Percentiles rank a stretch among this genome's conserved stretches.
phyloP scores from a whole-genome alignment of 148 eudicot genomes.

The Nyssa sinensis region DNA sequence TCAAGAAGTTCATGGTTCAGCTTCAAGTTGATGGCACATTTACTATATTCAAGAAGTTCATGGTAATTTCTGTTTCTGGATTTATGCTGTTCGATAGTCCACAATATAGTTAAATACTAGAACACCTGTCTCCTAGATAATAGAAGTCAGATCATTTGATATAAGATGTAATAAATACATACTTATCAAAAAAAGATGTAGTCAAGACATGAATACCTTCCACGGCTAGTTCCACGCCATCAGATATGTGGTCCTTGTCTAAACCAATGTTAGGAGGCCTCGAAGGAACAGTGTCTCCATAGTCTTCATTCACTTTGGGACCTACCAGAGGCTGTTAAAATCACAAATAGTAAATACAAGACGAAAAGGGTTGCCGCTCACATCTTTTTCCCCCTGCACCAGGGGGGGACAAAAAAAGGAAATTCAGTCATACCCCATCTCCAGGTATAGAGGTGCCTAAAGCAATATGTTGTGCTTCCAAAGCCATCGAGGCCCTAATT shows the following conservation, averaged over 20 bases:
- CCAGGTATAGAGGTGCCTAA: constrained; percentile 57
- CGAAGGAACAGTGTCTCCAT: constrained; percentile 87
- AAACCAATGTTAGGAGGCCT: constrained; percentile 48
- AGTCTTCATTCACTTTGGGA: constrained; percentile 56
- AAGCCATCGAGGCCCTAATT: constrained; percentile 66
- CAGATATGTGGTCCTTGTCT: constrained; percentile 31
- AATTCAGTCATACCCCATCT: constrained; percentile 30
- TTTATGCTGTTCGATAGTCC: background rate
- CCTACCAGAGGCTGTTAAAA: constrained; percentile 44
- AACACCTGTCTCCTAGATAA: constrained; percentile 1
- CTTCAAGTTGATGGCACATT: too few species aligned
- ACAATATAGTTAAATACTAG: background rate
- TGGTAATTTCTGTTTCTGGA: too few species aligned
- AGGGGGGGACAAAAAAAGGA: background rate
- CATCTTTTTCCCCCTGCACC: too few species aligned
- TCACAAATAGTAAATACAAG: constrained; percentile 2
- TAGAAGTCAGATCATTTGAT: background rate
- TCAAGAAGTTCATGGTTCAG: too few species aligned
- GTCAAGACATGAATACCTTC: constrained; percentile 50
- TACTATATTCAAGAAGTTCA: too few species aligned
- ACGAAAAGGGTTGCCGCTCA: too few species aligned
- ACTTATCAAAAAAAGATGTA: too few species aligned
- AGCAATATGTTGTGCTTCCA: constrained; percentile 55
- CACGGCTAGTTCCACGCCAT: constrained; percentile 35
- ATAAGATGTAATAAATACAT: background rate